A percentile compares a stretch with the other conserved stretches of the same genome.
These are phyloP conservation scores for Oidium heveae DNA, from an alignment of 2,329 filamentous ascomycete species.

Conservation along the genomic window DNA sequence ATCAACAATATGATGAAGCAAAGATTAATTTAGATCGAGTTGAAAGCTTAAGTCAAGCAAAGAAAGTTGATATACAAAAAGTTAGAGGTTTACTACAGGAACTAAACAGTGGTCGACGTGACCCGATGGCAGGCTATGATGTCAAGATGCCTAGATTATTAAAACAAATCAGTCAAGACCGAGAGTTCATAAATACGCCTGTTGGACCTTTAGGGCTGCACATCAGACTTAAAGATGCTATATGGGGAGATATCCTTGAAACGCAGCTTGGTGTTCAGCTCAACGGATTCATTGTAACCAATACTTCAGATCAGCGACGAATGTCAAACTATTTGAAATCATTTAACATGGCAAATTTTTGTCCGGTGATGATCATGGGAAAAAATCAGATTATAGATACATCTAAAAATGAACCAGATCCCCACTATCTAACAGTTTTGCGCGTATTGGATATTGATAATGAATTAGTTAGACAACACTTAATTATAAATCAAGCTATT, in stretches of 20 bases:
- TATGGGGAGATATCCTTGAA: constrained; percentile 70
- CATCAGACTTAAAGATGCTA: constrained; percentile 48
- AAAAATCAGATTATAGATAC: constrained; percentile 29
- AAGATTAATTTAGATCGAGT: constrained; percentile 14
- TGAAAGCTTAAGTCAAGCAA: constrained; percentile 15
- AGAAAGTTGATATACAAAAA: constrained; percentile 27
- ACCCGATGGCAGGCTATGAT: constrained; percentile 39
- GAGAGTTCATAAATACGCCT: constrained; percentile 42
- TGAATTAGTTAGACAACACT: constrained; percentile 47
- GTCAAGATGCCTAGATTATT: constrained; percentile 36
- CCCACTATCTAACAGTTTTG: constrained; percentile 49
- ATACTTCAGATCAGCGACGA: constrained; percentile 46
- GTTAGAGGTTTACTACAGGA: constrained; percentile 24
- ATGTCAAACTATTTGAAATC: constrained; percentile 24
- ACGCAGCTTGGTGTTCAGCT: constrained; percentile 43
- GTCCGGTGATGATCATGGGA: constrained; percentile 36
- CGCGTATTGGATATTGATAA: constrained; percentile 63
- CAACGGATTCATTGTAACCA: constrained; percentile 59
- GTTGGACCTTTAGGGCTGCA: constrained; percentile 65
- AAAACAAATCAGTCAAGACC: constrained; percentile 41
- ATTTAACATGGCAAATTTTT: constrained; percentile 19
- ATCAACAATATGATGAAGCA: constrained; percentile 14
- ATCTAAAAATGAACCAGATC: constrained; percentile 45
- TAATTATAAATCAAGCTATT: constrained; percentile 61
- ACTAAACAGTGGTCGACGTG: constrained; percentile 30